Evolutionary conservation across 768 basidiomycete genomes (phyloP), one percentile per base, ranked within the genome.

Genomic region (Phaeotremella fagi): DNA sequence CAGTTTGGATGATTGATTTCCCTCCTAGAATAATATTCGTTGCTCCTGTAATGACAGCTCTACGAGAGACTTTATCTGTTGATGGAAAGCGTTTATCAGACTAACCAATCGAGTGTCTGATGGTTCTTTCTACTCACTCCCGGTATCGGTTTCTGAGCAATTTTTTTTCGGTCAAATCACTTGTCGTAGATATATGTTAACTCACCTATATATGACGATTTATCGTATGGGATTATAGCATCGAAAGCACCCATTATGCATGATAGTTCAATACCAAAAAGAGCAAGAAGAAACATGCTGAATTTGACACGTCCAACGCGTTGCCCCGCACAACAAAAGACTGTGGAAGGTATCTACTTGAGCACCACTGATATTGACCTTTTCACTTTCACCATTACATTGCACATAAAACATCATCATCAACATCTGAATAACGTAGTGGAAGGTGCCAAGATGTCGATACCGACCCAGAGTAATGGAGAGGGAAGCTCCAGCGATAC

Each of bases 11-110:
- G 73, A 98, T 90, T 1, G 90, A 91, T 78, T 97, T 95, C 42
- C 94, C 95, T 35, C 90, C 90, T 14, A 99, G 83, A 57, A 97
- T 90, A 72, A 98, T 99, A 73, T 95, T 97, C 74, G 91, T 87
- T 11, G 90, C 87, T 1, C 94, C 94, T 51, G 86, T 83, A 66
- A 97, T 95, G 24, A 85, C 86, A 16, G 90, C 90, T 57, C 87
- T 83, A 52, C 90, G 82, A 35, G 89, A 92, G 38, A 97, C 92
- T 75, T 94, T 94, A 79, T 98, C 64, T 68, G 37, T 18, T 16
- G 31, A 33, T 7, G 31, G 31, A 33, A 33, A 33, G 31, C 31
- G 9, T 16, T 33, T 16, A 33, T 7, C 31, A 33, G 31, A 33
- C 31, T 16, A 33, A 33, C 16, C 9, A 33, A 33, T n/a, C n/a